These are phyloP conservation scores for Colletotrichum brevisporum DNA, from an alignment of 2,329 filamentous ascomycete genomes.

Conservation along the genomic window DNA sequence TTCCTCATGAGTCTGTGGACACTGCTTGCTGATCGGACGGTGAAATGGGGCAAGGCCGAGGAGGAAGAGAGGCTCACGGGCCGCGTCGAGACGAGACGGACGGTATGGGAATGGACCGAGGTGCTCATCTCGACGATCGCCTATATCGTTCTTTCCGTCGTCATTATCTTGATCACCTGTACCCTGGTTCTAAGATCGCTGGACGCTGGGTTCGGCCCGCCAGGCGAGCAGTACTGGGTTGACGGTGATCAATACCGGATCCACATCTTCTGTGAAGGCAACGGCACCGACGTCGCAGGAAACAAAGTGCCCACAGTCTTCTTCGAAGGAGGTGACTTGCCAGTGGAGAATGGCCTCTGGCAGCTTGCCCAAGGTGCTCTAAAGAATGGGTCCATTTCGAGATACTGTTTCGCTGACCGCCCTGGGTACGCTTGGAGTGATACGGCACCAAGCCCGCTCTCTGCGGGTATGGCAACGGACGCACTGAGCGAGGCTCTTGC, in stretches of 20 bases:
- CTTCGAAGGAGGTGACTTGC: conserved; percentile 85
- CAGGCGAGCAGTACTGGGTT: conserved; percentile 84
- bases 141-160: conserved; percentile 76
- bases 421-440: conserved; percentile 91
- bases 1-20: conserved; percentile 85
- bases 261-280: conserved; percentile 88
- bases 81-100: conserved; percentile 86
- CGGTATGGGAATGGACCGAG: conserved; percentile 85
- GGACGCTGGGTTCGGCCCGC: conserved; percentile 80
- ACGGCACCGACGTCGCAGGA: conserved; percentile 70
- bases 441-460: conserved; percentile 93
- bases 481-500: conserved; percentile 89
- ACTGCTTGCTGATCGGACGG: conserved; percentile 82
- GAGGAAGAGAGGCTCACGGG: conserved; percentile 95
- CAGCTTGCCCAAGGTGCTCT: conserved; percentile 83
- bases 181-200: conserved; percentile 85
- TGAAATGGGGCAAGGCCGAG: conserved; percentile 91
- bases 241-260: conserved; percentile 88
- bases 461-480: conserved; percentile 92
- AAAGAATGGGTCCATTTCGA: conserved; percentile 83
- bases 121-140: conserved; percentile 82
- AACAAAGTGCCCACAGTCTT: conserved; percentile 82
- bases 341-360: conserved; percentile 85
- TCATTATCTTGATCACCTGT: conserved; percentile 81
- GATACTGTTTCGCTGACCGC: conserved; percentile 96